These are phyloP conservation scores for Kernera saxatilis DNA, from an alignment of 345 rosid genomes.

Conservation along the genomic window DNA sequence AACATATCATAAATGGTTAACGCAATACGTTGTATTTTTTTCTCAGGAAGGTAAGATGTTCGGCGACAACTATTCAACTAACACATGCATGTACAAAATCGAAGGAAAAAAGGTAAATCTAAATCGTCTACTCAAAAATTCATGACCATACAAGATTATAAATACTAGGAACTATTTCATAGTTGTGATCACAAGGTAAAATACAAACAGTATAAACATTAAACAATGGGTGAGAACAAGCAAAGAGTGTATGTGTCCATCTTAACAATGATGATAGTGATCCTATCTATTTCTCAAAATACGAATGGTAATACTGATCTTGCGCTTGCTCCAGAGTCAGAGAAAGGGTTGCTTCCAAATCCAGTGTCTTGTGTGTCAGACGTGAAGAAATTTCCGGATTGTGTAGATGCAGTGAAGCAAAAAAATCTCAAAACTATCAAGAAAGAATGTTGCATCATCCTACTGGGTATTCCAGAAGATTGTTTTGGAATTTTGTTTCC, in stretches of 20 bases:
- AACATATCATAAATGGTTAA: too few species aligned
- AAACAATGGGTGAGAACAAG: not conserved
- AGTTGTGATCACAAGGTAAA: too few species aligned
- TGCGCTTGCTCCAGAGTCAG: not conserved
- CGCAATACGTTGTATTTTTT: too few species aligned
- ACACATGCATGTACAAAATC: too few species aligned
- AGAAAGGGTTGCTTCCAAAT: not conserved
- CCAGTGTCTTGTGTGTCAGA: not conserved
- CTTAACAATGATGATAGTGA: not conserved
- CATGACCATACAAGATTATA: too few species aligned
- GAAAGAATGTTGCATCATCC: not conserved
- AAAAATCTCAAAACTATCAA: not conserved
- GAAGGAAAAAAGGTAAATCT: too few species aligned
- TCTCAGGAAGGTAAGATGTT: too few species aligned
- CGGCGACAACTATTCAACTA: too few species aligned
- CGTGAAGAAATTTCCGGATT: not conserved
- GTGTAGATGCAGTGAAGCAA: not conserved
- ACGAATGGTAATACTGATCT: not conserved
- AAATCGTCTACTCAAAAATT: too few species aligned
- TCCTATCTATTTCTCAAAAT: not conserved
- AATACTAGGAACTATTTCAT: too few species aligned
- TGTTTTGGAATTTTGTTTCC: constrained; percentile 13
- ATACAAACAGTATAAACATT: not conserved
- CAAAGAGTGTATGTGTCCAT: not conserved
- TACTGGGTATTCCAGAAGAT: not conserved